Percentiles rank a stretch among this genome's conserved stretches.
These are phyloP conservation scores for Ophiostoma piceae DNA, from an alignment of 2,329 filamentous ascomycete species.

Conservation along the genomic window DNA sequence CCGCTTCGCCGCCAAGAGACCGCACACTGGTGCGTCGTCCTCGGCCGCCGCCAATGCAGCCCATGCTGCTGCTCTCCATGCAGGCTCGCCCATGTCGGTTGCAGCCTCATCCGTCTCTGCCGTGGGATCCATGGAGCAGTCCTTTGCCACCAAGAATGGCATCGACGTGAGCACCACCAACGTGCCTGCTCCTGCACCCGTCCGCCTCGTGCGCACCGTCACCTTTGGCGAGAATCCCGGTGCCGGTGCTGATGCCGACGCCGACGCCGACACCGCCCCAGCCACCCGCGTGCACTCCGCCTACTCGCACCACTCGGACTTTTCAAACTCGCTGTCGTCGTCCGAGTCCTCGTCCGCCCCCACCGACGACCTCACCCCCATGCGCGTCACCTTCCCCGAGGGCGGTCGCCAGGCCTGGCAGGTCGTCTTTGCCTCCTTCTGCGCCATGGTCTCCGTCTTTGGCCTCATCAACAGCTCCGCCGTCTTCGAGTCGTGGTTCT, in stretches of 20 bases:
- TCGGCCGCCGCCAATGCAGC: constrained; percentile 6
- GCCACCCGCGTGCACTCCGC: not conserved
- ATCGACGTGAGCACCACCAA: not conserved
- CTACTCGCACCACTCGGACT: constrained; percentile 13
- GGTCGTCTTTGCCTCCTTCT: constrained; percentile 72
- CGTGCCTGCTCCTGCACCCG: constrained; percentile 12
- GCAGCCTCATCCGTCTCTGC: constrained; percentile 23
- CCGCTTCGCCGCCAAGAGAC: constrained; percentile 17
- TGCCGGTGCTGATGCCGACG: not conserved
- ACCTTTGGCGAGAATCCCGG: constrained; percentile 14
- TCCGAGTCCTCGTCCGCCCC: not conserved
- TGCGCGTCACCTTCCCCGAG: constrained; percentile 58
- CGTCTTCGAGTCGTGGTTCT: constrained; percentile 72
- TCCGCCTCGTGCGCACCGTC: constrained; percentile 21
- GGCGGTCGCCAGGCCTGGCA: constrained; percentile 68
- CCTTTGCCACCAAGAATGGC: not conserved
- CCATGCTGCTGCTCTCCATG: constrained; percentile 2
- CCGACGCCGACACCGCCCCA: not conserved
- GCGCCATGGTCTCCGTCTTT: constrained; percentile 62
- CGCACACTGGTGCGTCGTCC: not conserved
- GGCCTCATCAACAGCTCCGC: constrained; percentile 72
- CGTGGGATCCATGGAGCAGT: constrained; percentile 21
- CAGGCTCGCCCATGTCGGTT: constrained; percentile 17
- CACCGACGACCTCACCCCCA: constrained; percentile 21
- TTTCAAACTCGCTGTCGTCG: not conserved